Conservation (phyloP, 305 asterid species). For the Salvia sclarea region DNA sequence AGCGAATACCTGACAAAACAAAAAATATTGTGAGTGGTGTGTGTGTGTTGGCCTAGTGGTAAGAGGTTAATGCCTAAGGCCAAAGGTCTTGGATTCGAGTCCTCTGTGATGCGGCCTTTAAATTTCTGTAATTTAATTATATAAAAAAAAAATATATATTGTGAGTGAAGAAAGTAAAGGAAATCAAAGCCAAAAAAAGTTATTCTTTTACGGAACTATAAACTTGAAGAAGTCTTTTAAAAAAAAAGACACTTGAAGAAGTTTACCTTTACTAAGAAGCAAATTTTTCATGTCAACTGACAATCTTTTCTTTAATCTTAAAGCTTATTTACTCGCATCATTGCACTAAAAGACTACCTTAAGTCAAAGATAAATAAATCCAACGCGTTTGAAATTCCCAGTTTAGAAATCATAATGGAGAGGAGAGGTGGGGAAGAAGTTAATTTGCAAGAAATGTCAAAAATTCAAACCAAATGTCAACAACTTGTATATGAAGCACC, state of each 20-base stretch:
- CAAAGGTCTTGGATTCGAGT: too few species aligned
- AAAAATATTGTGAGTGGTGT: too few species aligned
- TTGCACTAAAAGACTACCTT: not conserved
- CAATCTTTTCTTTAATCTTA: not conserved
- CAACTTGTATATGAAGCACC: slow-evolving; percentile 2
- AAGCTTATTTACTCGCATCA: not conserved
- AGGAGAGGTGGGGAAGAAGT: not conserved
- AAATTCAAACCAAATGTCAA: slow-evolving; percentile 21
- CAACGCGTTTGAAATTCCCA: not conserved
- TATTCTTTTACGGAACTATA: not conserved
- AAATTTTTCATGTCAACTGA: not conserved
- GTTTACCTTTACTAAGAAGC: not conserved
- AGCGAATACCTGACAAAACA: too few species aligned
- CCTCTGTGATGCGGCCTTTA: too few species aligned
- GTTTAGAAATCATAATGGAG: too few species aligned
- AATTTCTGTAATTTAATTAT: too few species aligned
- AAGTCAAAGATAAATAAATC: not conserved
- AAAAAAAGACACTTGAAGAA: too few species aligned
- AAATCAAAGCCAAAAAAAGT: not conserved
- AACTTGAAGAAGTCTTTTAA: too few species aligned
- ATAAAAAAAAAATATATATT: too few species aligned
- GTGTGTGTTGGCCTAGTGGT: too few species aligned
- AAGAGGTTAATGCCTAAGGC: too few species aligned
- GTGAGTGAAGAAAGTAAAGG: not conserved
- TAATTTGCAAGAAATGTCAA: slow-evolving; percentile 17